Evolutionary conservation across 2,329 filamentous ascomycete species (phyloP).

Genomic region (Penicillium paneum): DNA sequence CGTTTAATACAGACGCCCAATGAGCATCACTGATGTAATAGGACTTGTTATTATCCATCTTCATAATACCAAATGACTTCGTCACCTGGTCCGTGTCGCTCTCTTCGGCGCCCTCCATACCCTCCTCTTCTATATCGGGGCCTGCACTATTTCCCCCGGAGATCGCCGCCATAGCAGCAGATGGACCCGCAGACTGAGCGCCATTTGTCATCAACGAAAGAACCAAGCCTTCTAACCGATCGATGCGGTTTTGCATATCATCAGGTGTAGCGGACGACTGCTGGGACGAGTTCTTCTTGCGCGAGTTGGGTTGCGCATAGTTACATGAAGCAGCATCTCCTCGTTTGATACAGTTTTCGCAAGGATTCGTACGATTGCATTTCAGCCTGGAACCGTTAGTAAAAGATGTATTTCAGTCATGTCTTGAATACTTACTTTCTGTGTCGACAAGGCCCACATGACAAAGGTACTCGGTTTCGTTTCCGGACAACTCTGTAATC

Average conservation of each 20-base stretch:
- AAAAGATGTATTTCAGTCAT: neutral
- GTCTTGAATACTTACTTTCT: conserved; percentile 65
- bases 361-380: conserved; percentile 88
- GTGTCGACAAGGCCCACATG: conserved; percentile 85
- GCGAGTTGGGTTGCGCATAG: conserved; percentile 66
- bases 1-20: conserved; percentile 75
- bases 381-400: conserved; percentile 59
- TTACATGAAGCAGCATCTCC: conserved; percentile 77
- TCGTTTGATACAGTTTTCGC: conserved; percentile 90
- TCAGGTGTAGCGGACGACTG: conserved; percentile 68
- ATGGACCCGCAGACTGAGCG: conserved; percentile 57
- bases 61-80: conserved; percentile 75
- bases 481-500: conserved; percentile 88
- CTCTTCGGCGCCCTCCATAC: conserved; percentile 57
- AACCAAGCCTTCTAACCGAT: conserved; percentile 87
- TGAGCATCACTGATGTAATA: conserved; percentile 80
- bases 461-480: conserved; percentile 85
- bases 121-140: conserved; percentile 53
- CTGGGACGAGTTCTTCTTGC: conserved; percentile 64
- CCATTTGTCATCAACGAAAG: conserved; percentile 92
- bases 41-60: conserved; percentile 74
- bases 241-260: conserved; percentile 98
- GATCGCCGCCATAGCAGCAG: conserved; percentile 59
- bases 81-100: conserved; percentile 69
- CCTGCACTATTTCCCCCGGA: conserved; percentile 41